Base-by-base conservation (phyloP, 2,329 filamentous ascomycete species). In the Emydomyces testavorans region DNA sequence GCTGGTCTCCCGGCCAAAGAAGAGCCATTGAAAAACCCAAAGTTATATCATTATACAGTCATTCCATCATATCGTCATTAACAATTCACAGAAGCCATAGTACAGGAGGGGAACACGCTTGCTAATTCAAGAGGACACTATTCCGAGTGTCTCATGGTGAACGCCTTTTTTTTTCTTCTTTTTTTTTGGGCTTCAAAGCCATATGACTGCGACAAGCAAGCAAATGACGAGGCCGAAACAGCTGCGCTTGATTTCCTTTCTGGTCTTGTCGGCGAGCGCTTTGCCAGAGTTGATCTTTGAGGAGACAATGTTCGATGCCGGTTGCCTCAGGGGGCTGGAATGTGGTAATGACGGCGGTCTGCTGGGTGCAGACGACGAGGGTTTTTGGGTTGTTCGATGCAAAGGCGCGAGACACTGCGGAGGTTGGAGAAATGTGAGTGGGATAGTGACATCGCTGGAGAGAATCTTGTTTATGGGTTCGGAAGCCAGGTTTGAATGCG, bases 181-280 rank as follows among this genome's bases (percentile, higher is more conserved):
- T 38, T 20, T 10, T 41, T n/a, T n/a, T n/a, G n/a, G n/a, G n/a
- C n/a, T n/a, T n/a, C 26, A 46, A 13, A 46, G 44, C 44, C 44
- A 46, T n/a, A 46, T 16, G 5, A 39, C 36, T 23, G 44, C 44
- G n/a, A 46, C 44, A 23, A 46, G 6, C 16, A 46, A 28, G 35
- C 34, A 46, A 15, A 46, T 35, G n/a, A 46, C 13, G 32, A 46
- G 35, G 11, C 44, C 44, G 35, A 46, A 39, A n/a, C 44, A 46
- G 23, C 44, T 46, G 24, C 35, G 34, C 13, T 46, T 29, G 6
- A 46, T 18, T 13, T 46, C 44, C 11, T 32, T 38, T 46, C 16
- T 39, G 8, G 34, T 46, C 34, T 46, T 46, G 21, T 46, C 44
- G 4, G 44, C 39, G 6, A 46, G 16, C 11, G 26, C 34, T 31